Percentiles rank a stretch among this genome's conserved stretches.
Evolutionary conservation across 2,329 filamentous ascomycete genomes (phyloP).

Genomic region (Diaporthe citriasiana): DNA sequence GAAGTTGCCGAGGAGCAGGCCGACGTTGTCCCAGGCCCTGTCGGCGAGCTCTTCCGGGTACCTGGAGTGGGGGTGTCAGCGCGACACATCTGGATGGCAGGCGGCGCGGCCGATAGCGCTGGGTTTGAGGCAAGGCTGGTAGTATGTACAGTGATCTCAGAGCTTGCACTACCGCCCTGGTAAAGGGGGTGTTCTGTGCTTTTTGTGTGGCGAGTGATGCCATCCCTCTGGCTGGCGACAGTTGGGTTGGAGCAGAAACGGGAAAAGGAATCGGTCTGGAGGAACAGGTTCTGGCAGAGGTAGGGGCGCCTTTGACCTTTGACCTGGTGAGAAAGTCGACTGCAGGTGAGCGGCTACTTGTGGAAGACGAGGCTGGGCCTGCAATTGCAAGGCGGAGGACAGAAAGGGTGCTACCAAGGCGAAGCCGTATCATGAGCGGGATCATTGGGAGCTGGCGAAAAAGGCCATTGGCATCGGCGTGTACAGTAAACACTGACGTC

Average conservation of each 20-base stretch:
- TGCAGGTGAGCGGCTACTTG: not conserved
- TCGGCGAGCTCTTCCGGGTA: constrained; percentile 94
- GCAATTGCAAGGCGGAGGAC: not conserved
- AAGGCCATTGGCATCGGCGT: not conserved
- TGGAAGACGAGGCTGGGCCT: not conserved
- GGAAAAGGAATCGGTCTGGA: not conserved
- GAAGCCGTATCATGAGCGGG: constrained; percentile 13
- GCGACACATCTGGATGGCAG: constrained; percentile 10
- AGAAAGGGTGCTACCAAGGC: not conserved
- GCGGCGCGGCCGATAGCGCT: not conserved
- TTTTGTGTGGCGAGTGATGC: constrained; percentile 16
- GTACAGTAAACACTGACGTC: not conserved
- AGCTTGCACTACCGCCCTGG: constrained; percentile 76
- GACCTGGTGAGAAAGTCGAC: too few relatives aligned
- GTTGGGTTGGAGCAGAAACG: not conserved
- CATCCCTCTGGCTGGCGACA: constrained; percentile 23
- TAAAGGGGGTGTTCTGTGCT: constrained; percentile 55
- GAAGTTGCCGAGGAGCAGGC: constrained; percentile 74
- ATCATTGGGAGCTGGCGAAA: not conserved
- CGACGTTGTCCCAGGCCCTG: constrained; percentile 96
- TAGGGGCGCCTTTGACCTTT: not conserved
- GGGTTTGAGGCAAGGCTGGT: not conserved
- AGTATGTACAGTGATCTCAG: constrained; percentile 83
- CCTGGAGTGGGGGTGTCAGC: constrained; percentile 58
- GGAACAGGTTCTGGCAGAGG: not conserved